These are phyloP conservation scores for Verticillium longisporum DNA, from an alignment of 2,329 filamentous ascomycete genomes.

Conservation along the genomic window DNA sequence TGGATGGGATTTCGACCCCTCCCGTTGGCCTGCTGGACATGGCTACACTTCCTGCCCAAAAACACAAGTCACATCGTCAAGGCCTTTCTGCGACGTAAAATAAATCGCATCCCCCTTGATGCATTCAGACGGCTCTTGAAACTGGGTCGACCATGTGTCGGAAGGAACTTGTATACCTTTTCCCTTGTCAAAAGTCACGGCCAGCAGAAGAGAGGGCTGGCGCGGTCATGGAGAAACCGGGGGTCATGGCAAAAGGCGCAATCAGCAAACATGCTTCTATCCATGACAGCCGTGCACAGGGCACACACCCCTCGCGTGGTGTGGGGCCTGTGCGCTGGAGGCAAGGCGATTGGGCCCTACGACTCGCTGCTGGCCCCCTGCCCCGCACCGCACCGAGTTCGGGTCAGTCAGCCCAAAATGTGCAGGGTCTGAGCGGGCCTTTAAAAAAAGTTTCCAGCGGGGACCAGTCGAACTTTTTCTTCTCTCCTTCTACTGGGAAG, in stretches of 20 bases:
- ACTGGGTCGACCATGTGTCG: no score
- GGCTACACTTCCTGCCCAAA: no score
- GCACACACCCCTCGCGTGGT: neutral
- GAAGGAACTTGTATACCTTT: no score
- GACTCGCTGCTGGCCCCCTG: neutral
- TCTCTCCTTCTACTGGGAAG: slow-evolving; percentile 46
- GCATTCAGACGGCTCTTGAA: no score
- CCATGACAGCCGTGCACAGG: neutral
- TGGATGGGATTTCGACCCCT: neutral
- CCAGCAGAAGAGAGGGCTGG: neutral
- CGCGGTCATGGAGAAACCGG: neutral
- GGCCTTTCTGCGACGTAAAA: no score
- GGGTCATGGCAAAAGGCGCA: neutral
- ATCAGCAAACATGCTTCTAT: neutral
- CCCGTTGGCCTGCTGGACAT: no score
- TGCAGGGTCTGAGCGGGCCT: neutral
- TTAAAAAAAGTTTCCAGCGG: neutral
- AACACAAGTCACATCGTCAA: no score
- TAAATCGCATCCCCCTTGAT: no score
- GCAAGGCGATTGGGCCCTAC: neutral
- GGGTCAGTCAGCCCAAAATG: neutral
- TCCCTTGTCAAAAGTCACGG: no score
- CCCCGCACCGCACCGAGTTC: neutral
- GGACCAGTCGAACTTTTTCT: slow-evolving; percentile 19
- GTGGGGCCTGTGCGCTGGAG: neutral